Conservation (phyloP, 768 basidiomycete genomes). For the Cyathus striatus region DNA sequence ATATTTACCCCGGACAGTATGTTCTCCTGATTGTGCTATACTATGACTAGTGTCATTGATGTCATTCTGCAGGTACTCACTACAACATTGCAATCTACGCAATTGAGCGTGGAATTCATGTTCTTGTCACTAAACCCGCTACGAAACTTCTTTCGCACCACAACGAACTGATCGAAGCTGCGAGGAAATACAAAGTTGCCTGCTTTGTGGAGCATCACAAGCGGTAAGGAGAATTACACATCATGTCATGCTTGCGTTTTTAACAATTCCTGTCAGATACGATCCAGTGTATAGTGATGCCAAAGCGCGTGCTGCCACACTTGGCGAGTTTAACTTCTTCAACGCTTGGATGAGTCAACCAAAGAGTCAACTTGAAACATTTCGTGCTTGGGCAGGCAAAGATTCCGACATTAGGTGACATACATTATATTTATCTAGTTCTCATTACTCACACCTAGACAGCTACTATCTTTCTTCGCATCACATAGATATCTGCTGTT, state of each 20-base stretch:
- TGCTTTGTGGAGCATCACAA: slow-evolving; percentile 97
- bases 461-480: slow-evolving; percentile 95
- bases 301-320: slow-evolving; percentile 62
- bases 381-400: slow-evolving; percentile 92
- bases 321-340: slow-evolving; percentile 95
- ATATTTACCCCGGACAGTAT: slow-evolving; percentile 90
- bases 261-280: slow-evolving; percentile 36
- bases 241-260: not conserved
- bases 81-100: slow-evolving; percentile 83
- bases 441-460: slow-evolving; percentile 1
- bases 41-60: not conserved
- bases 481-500: slow-evolving; percentile 86
- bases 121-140: slow-evolving; percentile 91
- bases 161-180: slow-evolving; percentile 68
- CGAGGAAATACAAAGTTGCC: slow-evolving; percentile 73
- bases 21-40: slow-evolving; percentile 16
- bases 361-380: slow-evolving; percentile 91
- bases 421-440: too few relatives aligned
- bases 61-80: slow-evolving; percentile 60
- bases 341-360: slow-evolving; percentile 98
- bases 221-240: slow-evolving; percentile 37
- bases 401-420: slow-evolving; percentile 94
- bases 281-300: slow-evolving; percentile 95
- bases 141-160: slow-evolving; percentile 84
- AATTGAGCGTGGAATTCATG: slow-evolving; percentile 80